Conservation (phyloP, 345 rosid species). For the Gossypioides kirkii region DNA sequence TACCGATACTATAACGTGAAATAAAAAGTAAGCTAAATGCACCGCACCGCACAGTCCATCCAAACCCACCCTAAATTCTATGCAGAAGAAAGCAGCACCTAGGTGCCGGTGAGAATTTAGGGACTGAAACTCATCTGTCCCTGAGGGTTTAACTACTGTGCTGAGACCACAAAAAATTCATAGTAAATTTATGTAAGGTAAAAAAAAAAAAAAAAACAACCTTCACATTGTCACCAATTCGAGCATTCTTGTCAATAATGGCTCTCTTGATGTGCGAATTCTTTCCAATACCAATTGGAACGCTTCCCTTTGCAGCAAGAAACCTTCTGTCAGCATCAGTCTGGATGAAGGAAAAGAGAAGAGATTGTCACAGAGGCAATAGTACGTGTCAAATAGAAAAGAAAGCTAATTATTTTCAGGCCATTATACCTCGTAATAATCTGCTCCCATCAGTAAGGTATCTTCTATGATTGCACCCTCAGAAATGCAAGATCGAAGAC, state of each 20-base stretch:
- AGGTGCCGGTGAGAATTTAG: not conserved
- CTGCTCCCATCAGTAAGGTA: conserved; percentile 88
- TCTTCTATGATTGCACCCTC: conserved; percentile 94
- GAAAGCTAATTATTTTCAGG: not conserved
- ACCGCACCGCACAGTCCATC: no score
- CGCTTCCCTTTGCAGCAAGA: conserved; percentile 60
- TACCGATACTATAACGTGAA: no score
- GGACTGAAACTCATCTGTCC: not conserved
- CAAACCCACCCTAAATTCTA: no score
- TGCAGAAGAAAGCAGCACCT: not conserved
- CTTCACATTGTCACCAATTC: conserved; percentile 89
- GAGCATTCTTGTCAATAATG: conserved; percentile 90
- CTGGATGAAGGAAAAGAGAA: not conserved
- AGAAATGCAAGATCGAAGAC: conserved; percentile 87
- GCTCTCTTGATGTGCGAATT: conserved; percentile 87
- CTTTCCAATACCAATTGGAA: conserved; percentile 86
- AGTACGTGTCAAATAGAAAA: not conserved
- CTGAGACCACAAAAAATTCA: not conserved
- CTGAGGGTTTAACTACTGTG: not conserved
- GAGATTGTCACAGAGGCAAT: not conserved
- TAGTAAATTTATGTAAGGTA: not conserved
- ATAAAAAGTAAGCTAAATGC: no score
- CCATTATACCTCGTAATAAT: conserved; percentile 36
- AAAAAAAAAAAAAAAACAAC: conserved; percentile 18
- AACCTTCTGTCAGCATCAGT: conserved; percentile 7